A percentile compares a stretch with the other conserved stretches of the same genome.
These are phyloP conservation scores for Neofusicoccum kwambonambiense DNA, from an alignment of 2,329 filamentous ascomycete genomes.

Conservation along the genomic window DNA sequence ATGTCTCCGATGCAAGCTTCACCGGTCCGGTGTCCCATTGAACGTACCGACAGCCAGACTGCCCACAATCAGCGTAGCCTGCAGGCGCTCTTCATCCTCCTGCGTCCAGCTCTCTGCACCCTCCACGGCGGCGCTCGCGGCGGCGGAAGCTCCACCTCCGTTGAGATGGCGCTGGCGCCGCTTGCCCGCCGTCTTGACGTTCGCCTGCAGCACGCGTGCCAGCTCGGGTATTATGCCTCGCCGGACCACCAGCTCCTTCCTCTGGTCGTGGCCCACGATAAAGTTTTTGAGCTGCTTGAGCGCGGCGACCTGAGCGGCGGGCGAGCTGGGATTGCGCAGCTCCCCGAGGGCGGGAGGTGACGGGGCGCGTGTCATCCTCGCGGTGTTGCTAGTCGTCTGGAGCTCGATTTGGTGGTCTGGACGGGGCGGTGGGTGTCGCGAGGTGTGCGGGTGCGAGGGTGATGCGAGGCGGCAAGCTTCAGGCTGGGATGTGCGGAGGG, in stretches of 20 bases:
- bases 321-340: constrained; percentile 36
- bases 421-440: not conserved
- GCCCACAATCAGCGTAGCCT: constrained; percentile 80
- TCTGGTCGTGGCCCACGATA: constrained; percentile 80
- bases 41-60: constrained; percentile 78
- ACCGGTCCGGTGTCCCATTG: not conserved
- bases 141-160: constrained; percentile 21
- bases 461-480: not conserved
- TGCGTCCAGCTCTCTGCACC: constrained; percentile 49
- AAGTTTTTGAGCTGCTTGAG: constrained; percentile 82
- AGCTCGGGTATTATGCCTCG: constrained; percentile 67
- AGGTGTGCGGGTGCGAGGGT: not conserved
- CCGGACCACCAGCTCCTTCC: constrained; percentile 76
- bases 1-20: not conserved
- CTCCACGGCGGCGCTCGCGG: constrained; percentile 18
- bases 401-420: not conserved
- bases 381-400: not conserved
- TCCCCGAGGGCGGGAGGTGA: constrained; percentile 38
- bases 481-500: constrained; percentile 7
- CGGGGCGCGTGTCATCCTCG: constrained; percentile 34
- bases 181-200: constrained; percentile 46
- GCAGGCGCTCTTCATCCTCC: constrained; percentile 68
- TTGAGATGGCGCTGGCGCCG: constrained; percentile 35
- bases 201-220: constrained; percentile 50
- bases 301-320: constrained; percentile 49